phyloP scores from a whole-genome alignment of 1,284 basidiomycete genomes.

The Melampsora abietis-canadensis region DNA sequence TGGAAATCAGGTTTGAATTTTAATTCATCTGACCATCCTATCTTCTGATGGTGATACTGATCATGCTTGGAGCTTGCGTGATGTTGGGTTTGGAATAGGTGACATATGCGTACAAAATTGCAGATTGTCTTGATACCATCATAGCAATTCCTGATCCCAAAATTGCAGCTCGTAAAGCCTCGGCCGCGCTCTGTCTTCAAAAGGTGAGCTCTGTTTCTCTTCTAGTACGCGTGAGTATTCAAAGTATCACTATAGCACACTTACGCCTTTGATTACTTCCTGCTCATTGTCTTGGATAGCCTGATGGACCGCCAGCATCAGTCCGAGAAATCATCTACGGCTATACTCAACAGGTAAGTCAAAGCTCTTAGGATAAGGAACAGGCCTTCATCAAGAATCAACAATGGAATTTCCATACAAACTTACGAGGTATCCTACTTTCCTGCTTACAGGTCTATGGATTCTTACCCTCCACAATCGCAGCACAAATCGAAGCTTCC shows the following conservation, averaged over 20 bases:
- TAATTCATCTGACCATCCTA: no score
- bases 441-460: conserved; percentile 22
- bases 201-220: conserved; percentile 9
- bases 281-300: conserved; percentile 14
- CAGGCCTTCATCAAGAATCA: no score
- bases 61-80: not conserved
- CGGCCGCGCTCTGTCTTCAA: conserved; percentile 28
- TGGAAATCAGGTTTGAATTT: conserved; percentile 28
- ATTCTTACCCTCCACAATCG: conserved; percentile 22
- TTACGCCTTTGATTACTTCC: not conserved
- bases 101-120: conserved; percentile 34
- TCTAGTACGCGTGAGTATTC: not conserved
- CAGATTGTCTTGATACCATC: conserved; percentile 39
- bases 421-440: not conserved
- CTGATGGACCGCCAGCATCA: conserved; percentile 30
- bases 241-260: not conserved
- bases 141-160: conserved; percentile 31
- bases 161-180: conserved; percentile 30
- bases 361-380: no score
- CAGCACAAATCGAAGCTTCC: conserved; percentile 17
- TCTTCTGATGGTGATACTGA: no score
- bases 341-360: conserved; percentile 40
- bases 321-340: conserved; percentile 35
- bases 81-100: conserved; percentile 8
- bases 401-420: no score